Evolutionary conservation across 1,284 basidiomycete genomes (phyloP), one percentile per base, ranked within the genome.

Genomic region (Exobasidium rhododendri): DNA sequence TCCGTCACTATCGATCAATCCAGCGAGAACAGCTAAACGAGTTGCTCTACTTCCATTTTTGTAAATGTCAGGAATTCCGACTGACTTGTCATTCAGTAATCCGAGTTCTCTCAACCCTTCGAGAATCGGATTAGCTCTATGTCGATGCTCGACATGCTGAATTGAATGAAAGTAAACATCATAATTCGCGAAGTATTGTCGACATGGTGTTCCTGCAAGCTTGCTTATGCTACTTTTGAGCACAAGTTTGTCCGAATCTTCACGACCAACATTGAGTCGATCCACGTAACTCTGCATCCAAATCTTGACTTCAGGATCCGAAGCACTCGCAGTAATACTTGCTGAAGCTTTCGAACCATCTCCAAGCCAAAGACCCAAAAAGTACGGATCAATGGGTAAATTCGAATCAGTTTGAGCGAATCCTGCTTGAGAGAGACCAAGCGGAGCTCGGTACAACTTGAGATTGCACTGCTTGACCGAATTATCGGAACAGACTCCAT

Each of bases 1-100:
- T 24, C 56, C 56, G 28, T 58, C 56, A 29, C 22, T 58, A n/a
- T 58, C 56, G 56, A 58, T 49, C 3, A 58, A 7, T 14, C 56
- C 56, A 24, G 56, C 56, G 4, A 58, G 7, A 26, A 58, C 22
- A n/a, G 56, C 29, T 28, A 29, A n/a, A 17, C 45, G 35, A 32
- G 43, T 52, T 11, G 46, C 56, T 50, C 28, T 14, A 24, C 44
- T 58, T 52, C 45, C 56, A 4, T 26, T 14, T 45, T 51, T 58
- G 56, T 11, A 52, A 20, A 55, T 11, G 52, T 55, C n/a, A 10
- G 52, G 28, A 22, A 30, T 55, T 24, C 52, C 20, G 26, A 7
- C 35, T 10, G 35, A 40, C 17, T 40, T 40, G 35, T 40, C 17
- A 17, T 17, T 17, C 7, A 40, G 35, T 10, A 40, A 17, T 40